Conservation (phyloP, 1,139 yeast genomes). For the Lodderomyces oxycetoniae region DNA sequence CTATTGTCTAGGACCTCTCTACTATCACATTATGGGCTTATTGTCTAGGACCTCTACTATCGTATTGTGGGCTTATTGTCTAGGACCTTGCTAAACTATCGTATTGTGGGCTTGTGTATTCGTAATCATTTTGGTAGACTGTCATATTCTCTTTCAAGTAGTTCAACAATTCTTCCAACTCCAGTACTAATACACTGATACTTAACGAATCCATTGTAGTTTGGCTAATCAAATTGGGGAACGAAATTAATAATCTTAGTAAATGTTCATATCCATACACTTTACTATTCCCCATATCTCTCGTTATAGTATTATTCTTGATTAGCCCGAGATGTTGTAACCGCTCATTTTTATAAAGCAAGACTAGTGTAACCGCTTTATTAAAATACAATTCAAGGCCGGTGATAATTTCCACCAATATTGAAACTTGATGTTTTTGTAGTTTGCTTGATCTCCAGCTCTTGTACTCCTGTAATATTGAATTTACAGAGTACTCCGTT, state of each 20-base stretch:
- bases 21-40: too few species aligned
- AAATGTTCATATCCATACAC: slow-evolving; percentile 79
- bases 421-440: slow-evolving; percentile 37
- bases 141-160: slow-evolving; percentile 47
- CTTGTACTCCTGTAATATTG: slow-evolving; percentile 46
- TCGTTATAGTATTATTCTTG: slow-evolving; percentile 22
- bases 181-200: slow-evolving; percentile 42
- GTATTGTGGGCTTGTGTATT: slow-evolving; percentile 60
- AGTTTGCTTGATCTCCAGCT: slow-evolving; percentile 11
- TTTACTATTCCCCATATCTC: slow-evolving; percentile 25
- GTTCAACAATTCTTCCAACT: slow-evolving; percentile 50
- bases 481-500: slow-evolving; percentile 42
- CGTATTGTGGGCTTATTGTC: neutral
- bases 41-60: too few species aligned
- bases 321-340: slow-evolving; percentile 65
- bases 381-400: slow-evolving; percentile 80
- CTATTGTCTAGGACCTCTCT: too few species aligned
- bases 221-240: slow-evolving; percentile 77
- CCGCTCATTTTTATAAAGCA: slow-evolving; percentile 81
- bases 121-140: slow-evolving; percentile 43
- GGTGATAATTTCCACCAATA: slow-evolving; percentile 58
- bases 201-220: slow-evolving; percentile 80
- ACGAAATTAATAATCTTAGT: slow-evolving; percentile 62
- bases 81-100: slow-evolving; percentile 39
- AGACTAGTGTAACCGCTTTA: slow-evolving; percentile 62